These are phyloP conservation scores for Cucumis cinereus DNA, from an alignment of 306 rosid species.

Conservation along the genomic window DNA sequence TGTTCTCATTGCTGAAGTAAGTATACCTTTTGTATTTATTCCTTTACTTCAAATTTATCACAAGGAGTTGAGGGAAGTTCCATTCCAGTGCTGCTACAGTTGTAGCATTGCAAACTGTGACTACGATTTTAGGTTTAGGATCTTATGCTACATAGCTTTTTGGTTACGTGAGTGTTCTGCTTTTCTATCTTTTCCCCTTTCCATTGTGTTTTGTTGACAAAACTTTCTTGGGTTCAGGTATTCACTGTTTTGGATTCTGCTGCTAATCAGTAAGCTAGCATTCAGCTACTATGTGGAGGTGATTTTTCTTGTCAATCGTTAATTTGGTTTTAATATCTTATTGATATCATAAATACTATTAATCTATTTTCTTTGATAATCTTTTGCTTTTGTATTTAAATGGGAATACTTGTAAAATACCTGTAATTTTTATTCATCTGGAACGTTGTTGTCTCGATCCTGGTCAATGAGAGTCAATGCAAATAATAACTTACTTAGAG, in stretches of 20 bases:
- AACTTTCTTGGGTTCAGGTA: constrained; percentile 47
- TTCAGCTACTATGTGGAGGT: constrained; percentile 99
- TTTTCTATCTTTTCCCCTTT: neutral
- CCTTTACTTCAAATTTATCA: neutral
- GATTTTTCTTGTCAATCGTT: constrained; percentile 6
- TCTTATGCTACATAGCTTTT: neutral
- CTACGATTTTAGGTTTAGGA: neutral
- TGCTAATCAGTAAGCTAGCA: constrained; percentile 82
- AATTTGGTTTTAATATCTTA: neutral
- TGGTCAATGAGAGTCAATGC: neutral
- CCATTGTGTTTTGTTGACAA: neutral
- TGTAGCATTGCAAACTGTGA: neutral
- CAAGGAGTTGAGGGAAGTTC: neutral
- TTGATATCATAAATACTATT: neutral
- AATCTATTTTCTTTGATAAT: neutral
- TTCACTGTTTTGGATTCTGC: constrained; percentile 85
- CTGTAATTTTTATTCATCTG: neutral
- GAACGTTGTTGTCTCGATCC: too few species aligned
- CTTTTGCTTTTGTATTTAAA: neutral
- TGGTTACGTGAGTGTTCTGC: neutral
- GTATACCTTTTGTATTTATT: constrained; percentile 11
- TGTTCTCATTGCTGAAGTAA: constrained; percentile 75
- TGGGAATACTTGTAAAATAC: neutral
- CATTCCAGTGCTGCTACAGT: neutral
- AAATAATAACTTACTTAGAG: neutral